Conservation (phyloP, 768 basidiomycete genomes). For the Mycena polygramma region DNA sequence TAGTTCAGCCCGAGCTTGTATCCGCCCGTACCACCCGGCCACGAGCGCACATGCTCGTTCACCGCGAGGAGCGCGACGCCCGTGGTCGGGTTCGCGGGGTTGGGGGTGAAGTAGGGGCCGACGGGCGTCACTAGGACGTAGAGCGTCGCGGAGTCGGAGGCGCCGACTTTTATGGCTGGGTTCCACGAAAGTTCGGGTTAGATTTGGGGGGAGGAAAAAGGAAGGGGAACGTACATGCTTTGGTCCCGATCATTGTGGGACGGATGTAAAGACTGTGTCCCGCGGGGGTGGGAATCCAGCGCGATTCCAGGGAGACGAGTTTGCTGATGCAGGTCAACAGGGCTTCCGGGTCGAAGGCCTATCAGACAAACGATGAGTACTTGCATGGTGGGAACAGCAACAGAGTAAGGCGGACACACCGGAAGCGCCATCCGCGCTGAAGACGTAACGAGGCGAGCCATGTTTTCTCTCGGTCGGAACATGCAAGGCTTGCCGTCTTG, state of each 20-base stretch:
- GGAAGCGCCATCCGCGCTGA: constrained; percentile 81
- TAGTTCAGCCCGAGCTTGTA: constrained; percentile 85
- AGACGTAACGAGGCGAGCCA: constrained; percentile 82
- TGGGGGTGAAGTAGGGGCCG: constrained; percentile 80
- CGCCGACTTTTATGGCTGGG: constrained; percentile 68
- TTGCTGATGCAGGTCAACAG: too few relatives aligned
- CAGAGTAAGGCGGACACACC: constrained; percentile 50
- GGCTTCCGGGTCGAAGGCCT: too few relatives aligned
- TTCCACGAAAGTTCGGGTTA: too few relatives aligned
- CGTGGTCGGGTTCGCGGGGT: background rate
- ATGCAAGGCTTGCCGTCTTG: constrained; percentile 80
- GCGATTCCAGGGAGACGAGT: too few relatives aligned
- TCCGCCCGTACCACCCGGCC: constrained; percentile 80
- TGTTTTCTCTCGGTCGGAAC: constrained; percentile 89
- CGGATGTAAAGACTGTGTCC: too few relatives aligned
- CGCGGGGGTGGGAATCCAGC: too few relatives aligned
- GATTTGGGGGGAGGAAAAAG: too few relatives aligned
- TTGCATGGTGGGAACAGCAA: too few relatives aligned
- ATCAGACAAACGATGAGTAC: too few relatives aligned
- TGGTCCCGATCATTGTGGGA: too few relatives aligned
- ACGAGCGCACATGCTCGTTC: constrained; percentile 56
- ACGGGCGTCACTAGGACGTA: constrained; percentile 81
- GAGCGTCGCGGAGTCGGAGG: constrained; percentile 80
- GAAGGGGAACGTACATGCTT: too few relatives aligned
- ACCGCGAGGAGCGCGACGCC: constrained; percentile 61